A percentile compares a stretch with the other conserved stretches of the same genome.
phyloP scores from a whole-genome alignment of 148 eudicot species.

The Bassia scoparia region DNA sequence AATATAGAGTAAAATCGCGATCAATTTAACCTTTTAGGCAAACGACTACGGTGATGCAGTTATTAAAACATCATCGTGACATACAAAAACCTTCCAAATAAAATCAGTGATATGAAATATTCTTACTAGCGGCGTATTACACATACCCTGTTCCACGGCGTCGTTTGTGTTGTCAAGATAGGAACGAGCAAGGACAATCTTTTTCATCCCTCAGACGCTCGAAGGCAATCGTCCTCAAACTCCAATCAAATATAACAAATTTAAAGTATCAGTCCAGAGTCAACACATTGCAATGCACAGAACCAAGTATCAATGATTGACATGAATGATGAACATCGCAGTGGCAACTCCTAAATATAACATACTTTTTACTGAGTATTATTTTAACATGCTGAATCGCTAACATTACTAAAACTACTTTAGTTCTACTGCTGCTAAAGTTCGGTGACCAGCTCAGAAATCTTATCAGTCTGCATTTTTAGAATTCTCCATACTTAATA shows the following conservation, averaged over 20 bases:
- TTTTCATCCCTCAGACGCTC: conserved; percentile 92
- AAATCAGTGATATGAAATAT: not conserved
- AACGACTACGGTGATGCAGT: no score
- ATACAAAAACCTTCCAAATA: not conserved
- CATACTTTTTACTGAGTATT: not conserved
- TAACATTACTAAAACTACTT: conserved; percentile 66
- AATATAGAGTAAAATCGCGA: not conserved
- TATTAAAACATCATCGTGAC: not conserved
- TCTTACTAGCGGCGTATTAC: not conserved
- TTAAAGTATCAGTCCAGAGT: conserved; percentile 8
- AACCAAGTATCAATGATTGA: conserved; percentile 3
- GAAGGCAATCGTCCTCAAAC: conserved; percentile 88
- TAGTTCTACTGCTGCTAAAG: conserved; percentile 86
- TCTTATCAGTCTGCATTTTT: conserved; percentile 74
- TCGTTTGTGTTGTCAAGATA: conserved; percentile 74
- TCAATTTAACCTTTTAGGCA: not conserved
- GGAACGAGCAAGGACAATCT: conserved; percentile 90
- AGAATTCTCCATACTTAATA: conserved; percentile 82
- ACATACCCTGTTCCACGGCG: conserved; percentile 70
- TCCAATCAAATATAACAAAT: conserved; percentile 59
- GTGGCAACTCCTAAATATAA: not conserved
- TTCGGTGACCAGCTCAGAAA: conserved; percentile 71
- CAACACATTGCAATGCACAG: not conserved
- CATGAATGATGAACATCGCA: not conserved
- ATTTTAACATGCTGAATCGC: not conserved